Percentiles rank a stretch among this genome's conserved stretches.
These are phyloP conservation scores for Pseudopyricularia cyperi DNA, from an alignment of 2,329 filamentous ascomycete genomes.

Conservation along the genomic window DNA sequence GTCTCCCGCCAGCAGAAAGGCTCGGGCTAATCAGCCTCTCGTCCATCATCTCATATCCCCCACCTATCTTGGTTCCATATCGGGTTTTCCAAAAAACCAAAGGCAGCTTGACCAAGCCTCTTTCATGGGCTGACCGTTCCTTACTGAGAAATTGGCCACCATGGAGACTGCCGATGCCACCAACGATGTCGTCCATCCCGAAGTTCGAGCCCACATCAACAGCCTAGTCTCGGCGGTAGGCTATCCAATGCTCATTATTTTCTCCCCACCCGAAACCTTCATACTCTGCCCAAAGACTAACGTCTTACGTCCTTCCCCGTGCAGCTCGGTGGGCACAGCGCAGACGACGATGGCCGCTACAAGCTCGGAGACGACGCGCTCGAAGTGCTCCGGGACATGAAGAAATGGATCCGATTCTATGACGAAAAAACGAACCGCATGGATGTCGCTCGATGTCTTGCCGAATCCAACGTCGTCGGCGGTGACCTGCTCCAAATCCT, in stretches of 20 bases:
- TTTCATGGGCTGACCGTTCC: neutral
- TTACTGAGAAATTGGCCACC: conserved; percentile 8
- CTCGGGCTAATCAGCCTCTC: too few relatives aligned
- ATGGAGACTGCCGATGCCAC: conserved; percentile 43
- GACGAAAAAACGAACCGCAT: conserved; percentile 88
- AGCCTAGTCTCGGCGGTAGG: conserved; percentile 85
- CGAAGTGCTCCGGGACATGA: conserved; percentile 82
- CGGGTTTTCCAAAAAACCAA: neutral
- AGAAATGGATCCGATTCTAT: conserved; percentile 89
- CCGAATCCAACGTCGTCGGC: conserved; percentile 83
- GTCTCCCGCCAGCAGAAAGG: neutral
- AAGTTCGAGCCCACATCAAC: conserved; percentile 86
- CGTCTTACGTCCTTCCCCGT: conserved; percentile 5
- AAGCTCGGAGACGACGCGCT: conserved; percentile 86
- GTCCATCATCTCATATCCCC: neutral
- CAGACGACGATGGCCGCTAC: conserved; percentile 71
- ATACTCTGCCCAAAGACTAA: conserved; percentile 6
- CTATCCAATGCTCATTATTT: conserved; percentile 9
- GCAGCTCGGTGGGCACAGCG: conserved; percentile 73
- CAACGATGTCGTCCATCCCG: conserved; percentile 65
- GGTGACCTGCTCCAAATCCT: conserved; percentile 86
- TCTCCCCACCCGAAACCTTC: conserved; percentile 1
- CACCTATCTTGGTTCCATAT: neutral
- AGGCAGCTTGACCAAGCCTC: neutral
- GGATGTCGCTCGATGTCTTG: conserved; percentile 86